Evolutionary conservation across 768 basidiomycete genomes (phyloP).

Genomic region (Russula griseocarnosa): DNA sequence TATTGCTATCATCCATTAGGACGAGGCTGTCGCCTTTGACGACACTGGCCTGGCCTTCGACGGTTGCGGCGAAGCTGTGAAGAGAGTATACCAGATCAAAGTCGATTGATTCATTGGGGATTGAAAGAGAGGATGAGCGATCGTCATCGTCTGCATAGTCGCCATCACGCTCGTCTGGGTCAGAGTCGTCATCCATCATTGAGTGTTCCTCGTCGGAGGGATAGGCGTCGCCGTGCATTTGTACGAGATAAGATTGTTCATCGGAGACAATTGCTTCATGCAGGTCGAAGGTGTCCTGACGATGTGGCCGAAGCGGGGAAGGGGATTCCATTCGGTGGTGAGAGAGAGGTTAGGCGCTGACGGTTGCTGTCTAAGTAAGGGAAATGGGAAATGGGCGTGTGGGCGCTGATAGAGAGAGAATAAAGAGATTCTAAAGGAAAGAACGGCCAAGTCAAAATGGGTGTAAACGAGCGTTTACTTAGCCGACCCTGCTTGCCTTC

Average conservation of each 20-base stretch:
- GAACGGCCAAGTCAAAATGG: conserved; percentile 6
- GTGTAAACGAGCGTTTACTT: not conserved
- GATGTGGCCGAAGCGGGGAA: conserved; percentile 25
- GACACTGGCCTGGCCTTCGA: conserved; percentile 97
- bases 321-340: conserved; percentile 9
- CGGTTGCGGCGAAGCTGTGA: conserved; percentile 95
- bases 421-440: conserved; percentile 5
- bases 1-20: conserved; percentile 97
- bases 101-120: conserved; percentile 89
- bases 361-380: not conserved
- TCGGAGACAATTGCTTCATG: conserved; percentile 56
- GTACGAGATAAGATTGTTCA: conserved; percentile 47
- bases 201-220: conserved; percentile 74
- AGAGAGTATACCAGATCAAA: conserved; percentile 91
- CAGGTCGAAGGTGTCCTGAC: conserved; percentile 69
- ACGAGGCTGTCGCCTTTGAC: conserved; percentile 97
- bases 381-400: not conserved
- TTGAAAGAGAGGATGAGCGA: conserved; percentile 75
- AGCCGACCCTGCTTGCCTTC: not conserved
- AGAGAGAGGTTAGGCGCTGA: not conserved
- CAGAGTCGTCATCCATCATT: conserved; percentile 81
- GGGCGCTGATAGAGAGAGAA: conserved; percentile 1
- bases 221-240: conserved; percentile 48
- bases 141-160: conserved; percentile 76
- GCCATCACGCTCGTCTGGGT: conserved; percentile 60